These are phyloP conservation scores for Ganoderma lingzhi DNA, from an alignment of 1,284 basidiomycete species.

Conservation along the genomic window DNA sequence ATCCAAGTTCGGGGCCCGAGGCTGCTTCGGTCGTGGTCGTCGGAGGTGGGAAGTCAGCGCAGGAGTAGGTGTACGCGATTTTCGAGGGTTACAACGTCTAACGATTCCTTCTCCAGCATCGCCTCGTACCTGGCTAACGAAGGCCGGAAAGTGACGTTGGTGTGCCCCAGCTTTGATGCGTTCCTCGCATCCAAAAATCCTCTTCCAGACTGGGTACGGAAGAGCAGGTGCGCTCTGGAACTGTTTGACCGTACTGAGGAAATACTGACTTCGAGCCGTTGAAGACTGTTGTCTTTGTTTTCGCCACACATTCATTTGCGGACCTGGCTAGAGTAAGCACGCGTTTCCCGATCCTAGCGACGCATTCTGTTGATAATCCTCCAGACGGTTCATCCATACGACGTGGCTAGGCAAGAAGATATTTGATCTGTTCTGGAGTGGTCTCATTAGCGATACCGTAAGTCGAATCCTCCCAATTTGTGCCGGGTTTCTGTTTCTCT, in stretches of 20 bases:
- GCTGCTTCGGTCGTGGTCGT: constrained; percentile 51
- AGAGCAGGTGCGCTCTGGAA: too few species aligned
- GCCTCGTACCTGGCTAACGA: constrained; percentile 48
- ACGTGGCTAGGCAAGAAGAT: constrained; percentile 22
- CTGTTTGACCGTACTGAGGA: too few species aligned
- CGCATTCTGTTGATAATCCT: too few species aligned
- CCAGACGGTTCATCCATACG: constrained; percentile 14
- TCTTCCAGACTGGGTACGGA: constrained; percentile 56
- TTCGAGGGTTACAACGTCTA: background rate
- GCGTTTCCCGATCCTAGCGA: too few species aligned
- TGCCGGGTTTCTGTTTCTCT: too few species aligned
- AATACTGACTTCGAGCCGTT: background rate
- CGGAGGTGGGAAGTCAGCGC: constrained; percentile 65
- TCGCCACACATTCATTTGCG: constrained; percentile 35
- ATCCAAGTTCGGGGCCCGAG: background rate
- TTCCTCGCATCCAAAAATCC: constrained; percentile 52
- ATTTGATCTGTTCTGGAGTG: constrained; percentile 31
- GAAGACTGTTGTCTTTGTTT: constrained; percentile 38
- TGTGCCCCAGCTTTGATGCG: constrained; percentile 58
- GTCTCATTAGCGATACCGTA: constrained; percentile 4
- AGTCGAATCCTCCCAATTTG: background rate
- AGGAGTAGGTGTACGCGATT: constrained; percentile 45
- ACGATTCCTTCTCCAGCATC: background rate
- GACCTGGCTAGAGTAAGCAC: constrained; percentile 35
- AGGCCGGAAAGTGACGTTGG: constrained; percentile 53